Base-by-base conservation (phyloP, 2,329 filamentous ascomycete genomes). In the Fonsecaea pugnacius region DNA sequence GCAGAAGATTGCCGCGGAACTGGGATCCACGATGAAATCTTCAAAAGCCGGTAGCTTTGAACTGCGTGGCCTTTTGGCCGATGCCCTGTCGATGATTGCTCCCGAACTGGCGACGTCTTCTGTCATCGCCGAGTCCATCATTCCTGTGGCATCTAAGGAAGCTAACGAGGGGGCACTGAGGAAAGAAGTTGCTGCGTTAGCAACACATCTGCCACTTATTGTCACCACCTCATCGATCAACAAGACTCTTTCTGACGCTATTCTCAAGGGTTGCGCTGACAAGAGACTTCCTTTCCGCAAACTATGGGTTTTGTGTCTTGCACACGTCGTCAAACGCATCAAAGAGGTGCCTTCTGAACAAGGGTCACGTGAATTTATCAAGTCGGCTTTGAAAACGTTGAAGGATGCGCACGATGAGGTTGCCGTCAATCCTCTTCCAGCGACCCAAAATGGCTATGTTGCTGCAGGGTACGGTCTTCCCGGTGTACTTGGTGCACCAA, bases 41-140 rank as follows among this genome's bases (percentile, higher is more conserved):
- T 89, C 91, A 59, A 99, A 98, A 74, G 83, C 96, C 21, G 85
- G 92, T 3, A 89, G 89, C 59, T 87, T 91, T 16, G 95, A 99
- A 65, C 92, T 98, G 71, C 89, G 92, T 72, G 84, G 90, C 3
- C 80, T 93, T 2, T 88, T 97, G 77, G 89, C 91, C 4, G 90
- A 95, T 73, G 91, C 96, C 82, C 82, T 99, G 2, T 81, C 85
- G 56, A 81, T 83, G 6, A 77, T 94, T 33, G 83, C 86, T 1
- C 79, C 86, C 50, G 89, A 87, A 1, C 76, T 81, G 10, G 77
- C 83, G 2, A 82, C 90, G 43, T 89, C 91, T 0, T 82, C 84
- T 63, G 90, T 90, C 69, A 83, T 94, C 33, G 84, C 87, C 1
- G 79, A 83, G 56, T 86, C 85, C 6, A 82, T 98, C 64, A 86